Base-by-base conservation (phyloP, 768 basidiomycete species). In the Rhodosporidiobolus odoratus region DNA sequence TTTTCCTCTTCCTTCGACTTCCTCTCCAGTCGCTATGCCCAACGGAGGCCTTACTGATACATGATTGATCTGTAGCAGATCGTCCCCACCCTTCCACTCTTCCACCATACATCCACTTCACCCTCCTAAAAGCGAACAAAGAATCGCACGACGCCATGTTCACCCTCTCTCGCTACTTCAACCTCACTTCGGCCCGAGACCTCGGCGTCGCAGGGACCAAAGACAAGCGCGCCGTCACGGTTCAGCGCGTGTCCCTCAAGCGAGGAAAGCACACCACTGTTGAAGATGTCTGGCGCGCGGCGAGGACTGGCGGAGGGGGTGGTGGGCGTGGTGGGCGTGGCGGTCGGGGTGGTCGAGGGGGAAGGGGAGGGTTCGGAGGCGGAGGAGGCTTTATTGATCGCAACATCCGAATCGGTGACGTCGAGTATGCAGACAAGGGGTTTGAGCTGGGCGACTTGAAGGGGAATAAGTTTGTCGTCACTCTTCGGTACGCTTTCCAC, bases 211-310 rank as follows among this genome's bases (percentile, higher is more conserved):
- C 93, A 6, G 96, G 96, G 0, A 99, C 96, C 13, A 99, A 99
- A 78, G 96, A 99, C 81, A 99, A 98, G 78, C 89, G 96, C 41
- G 96, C 92, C 0, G 92, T 98, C 23, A 98, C 96, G 2, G 87
- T 91, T 2, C 96, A 99, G 78, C 87, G 92, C 2, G 92, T 98
- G 25, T 88, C 89, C 6, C 78, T 97, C 50, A 85, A 85, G 63
- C 84, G 92, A 23, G 85, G 86, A n/a, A 85, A 83, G 65, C 16
- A n/a, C 4, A 89, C 89, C 79, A 88, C 87, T 0, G 25, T 90
- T 1, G 88, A 89, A 70, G 86, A 91, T 67, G 85, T 97, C 6
- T 99, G 94, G 94, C 58, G 71, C 15, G 71, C 62, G 23, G 59
- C 62, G 21, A 71, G 37, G 80, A 83, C 15, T 81, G 87, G 63